phyloP scores from a whole-genome alignment of 306 rosid genomes.

The Dicorynia guianensis region DNA sequence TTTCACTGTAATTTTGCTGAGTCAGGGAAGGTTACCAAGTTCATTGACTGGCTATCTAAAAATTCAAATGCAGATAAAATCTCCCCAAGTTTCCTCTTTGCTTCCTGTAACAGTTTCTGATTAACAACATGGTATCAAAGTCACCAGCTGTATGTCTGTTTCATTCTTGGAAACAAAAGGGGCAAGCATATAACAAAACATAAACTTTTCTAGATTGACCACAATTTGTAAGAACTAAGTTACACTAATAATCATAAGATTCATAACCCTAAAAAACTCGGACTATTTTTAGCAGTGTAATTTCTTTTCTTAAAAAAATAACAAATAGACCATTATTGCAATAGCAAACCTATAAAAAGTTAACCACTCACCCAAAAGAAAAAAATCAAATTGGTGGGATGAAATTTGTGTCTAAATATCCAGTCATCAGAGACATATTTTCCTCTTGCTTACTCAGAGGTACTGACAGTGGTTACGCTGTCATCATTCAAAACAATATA shows the following conservation, averaged over 20 bases:
- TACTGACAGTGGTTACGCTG: neutral
- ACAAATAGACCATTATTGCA: slow-evolving; percentile 23
- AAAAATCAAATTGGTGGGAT: neutral
- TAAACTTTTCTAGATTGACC: slow-evolving; percentile 6
- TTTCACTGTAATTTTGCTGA: neutral
- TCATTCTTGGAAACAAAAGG: slow-evolving; percentile 34
- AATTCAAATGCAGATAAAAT: slow-evolving; percentile 97
- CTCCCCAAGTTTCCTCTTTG: slow-evolving; percentile 92
- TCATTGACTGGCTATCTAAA: slow-evolving; percentile 74
- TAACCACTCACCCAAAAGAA: neutral
- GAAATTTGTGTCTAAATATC: neutral
- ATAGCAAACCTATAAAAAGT: slow-evolving; percentile 5
- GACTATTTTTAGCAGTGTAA: slow-evolving; percentile 19
- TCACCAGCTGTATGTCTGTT: slow-evolving; percentile 37
- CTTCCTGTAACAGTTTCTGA: slow-evolving; percentile 87
- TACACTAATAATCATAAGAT: slow-evolving; percentile 21
- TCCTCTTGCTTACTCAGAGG: neutral
- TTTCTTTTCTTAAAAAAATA: neutral
- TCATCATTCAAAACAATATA: slow-evolving; percentile 15
- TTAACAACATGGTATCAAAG: slow-evolving; percentile 44
- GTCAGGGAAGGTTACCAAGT: slow-evolving; percentile 67
- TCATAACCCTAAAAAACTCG: slow-evolving; percentile 20
- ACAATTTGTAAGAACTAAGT: neutral
- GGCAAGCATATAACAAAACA: slow-evolving; percentile 27
- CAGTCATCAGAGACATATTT: slow-evolving; percentile 13